Percentiles rank a stretch among this genome's conserved stretches.
Evolutionary conservation across 441 rosid genomes (phyloP).

Genomic region (Populus tomentosa): DNA sequence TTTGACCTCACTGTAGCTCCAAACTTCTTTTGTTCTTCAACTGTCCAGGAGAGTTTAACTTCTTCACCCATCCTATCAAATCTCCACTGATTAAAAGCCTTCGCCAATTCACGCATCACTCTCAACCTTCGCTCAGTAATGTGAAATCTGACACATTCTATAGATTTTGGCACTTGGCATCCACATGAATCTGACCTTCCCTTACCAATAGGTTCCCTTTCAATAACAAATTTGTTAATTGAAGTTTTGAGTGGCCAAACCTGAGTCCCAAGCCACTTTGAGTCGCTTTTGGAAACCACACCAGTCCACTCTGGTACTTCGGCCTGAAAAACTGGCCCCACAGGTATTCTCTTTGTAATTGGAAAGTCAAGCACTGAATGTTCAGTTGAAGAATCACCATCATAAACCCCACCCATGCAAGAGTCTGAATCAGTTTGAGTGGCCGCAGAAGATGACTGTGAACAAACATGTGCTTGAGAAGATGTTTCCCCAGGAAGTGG

Average conservation of each 20-base stretch:
- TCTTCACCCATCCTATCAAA: conserved; percentile 79
- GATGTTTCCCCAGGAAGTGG: conserved; percentile 17
- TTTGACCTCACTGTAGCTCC: conserved; percentile 39
- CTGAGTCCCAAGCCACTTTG: conserved; percentile 70
- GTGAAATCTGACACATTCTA: conserved; percentile 72
- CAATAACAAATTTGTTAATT: conserved; percentile 39
- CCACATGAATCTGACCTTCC: conserved; percentile 82
- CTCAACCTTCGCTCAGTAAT: conserved; percentile 43
- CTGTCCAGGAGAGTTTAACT: conserved; percentile 47
- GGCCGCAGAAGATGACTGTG: conserved; percentile 23
- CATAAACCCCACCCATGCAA: conserved; percentile 13
- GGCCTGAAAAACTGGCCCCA: conserved; percentile 71
- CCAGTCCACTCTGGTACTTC: conserved; percentile 71
- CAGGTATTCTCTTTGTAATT: conserved; percentile 34
- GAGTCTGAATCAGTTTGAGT: conserved; percentile 23
- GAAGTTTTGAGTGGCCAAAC: conserved; percentile 63
- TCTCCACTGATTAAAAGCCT: conserved; percentile 56
- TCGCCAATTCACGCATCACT: conserved; percentile 63
- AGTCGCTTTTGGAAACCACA: conserved; percentile 45
- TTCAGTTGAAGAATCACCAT: conserved; percentile 25
- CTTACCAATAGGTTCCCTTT: conserved; percentile 84
- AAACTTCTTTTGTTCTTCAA: conserved; percentile 50
- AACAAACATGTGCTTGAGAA: conserved; percentile 22
- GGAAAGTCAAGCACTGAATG: conserved; percentile 34
- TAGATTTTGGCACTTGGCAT: conserved; percentile 51